Evolutionary conservation across 1,284 basidiomycete species (phyloP).

Genomic region (Apiotrichum porosum): DNA sequence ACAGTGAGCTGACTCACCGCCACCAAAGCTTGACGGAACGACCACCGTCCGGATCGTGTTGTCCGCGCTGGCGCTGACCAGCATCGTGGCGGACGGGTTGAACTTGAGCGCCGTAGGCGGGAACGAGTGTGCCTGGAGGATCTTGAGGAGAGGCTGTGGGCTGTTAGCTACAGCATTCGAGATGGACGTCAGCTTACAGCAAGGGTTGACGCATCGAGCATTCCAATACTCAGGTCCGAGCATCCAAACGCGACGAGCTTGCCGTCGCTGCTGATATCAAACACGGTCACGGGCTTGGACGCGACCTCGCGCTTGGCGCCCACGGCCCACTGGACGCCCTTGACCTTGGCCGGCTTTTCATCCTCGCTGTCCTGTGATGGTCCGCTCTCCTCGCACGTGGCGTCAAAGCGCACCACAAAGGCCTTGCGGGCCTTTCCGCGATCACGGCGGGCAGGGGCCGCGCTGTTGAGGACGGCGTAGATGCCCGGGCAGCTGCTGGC

Average conservation of each 20-base stretch:
- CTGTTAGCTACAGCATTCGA: not conserved
- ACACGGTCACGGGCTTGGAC: slow-evolving; percentile 73
- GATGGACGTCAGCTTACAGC: no score
- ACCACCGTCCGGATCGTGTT: slow-evolving; percentile 77
- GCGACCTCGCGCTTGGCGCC: slow-evolving; percentile 53
- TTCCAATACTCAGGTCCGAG: slow-evolving; percentile 78
- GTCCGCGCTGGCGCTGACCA: slow-evolving; percentile 90
- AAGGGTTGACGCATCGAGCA: slow-evolving; percentile 75
- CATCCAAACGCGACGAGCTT: slow-evolving; percentile 77
- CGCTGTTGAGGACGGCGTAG: slow-evolving; percentile 64
- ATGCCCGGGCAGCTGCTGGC: slow-evolving; percentile 3
- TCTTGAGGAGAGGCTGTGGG: slow-evolving; percentile 71
- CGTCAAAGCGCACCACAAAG: slow-evolving; percentile 36
- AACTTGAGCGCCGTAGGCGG: slow-evolving; percentile 86
- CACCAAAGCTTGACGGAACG: slow-evolving; percentile 56
- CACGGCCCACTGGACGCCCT: slow-evolving; percentile 43
- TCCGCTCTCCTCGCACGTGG: slow-evolving; percentile 51
- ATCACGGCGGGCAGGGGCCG: slow-evolving; percentile 25
- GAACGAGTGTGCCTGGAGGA: slow-evolving; percentile 91
- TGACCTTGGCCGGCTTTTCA: slow-evolving; percentile 8
- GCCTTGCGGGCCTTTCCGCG: slow-evolving; percentile 31
- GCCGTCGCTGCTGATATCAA: slow-evolving; percentile 85
- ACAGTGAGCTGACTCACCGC: slow-evolving; percentile 29
- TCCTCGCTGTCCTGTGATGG: slow-evolving; percentile 46
- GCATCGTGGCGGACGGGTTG: slow-evolving; percentile 71